Conservation (phyloP, 2,329 filamentous ascomycete species). For the Paecilomyces formosus region DNA sequence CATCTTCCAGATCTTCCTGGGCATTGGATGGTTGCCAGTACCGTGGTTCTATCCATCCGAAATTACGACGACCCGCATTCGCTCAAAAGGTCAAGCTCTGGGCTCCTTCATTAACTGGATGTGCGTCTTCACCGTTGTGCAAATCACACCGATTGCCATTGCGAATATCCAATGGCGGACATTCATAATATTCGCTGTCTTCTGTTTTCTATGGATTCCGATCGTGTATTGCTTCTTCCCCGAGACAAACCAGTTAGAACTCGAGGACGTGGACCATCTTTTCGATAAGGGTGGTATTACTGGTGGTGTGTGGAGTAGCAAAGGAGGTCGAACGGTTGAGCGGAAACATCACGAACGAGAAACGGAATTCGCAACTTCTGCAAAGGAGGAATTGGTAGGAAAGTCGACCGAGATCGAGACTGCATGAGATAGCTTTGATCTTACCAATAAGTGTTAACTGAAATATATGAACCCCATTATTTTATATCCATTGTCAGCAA, state of each 20-base stretch:
- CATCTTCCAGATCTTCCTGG: constrained; percentile 39
- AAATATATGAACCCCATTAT: not conserved
- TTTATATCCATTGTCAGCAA: not conserved
- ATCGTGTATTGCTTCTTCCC: constrained; percentile 60
- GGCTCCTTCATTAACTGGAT: constrained; percentile 30
- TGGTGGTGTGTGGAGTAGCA: constrained; percentile 28
- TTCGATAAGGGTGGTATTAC: constrained; percentile 31
- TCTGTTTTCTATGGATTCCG: constrained; percentile 25
- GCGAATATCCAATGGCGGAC: constrained; percentile 24
- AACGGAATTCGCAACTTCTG: not conserved
- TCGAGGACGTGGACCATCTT: constrained; percentile 56
- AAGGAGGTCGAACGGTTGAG: constrained; percentile 13
- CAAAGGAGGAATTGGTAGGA: not conserved
- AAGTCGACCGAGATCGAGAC: not conserved
- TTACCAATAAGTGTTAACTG: not conserved
- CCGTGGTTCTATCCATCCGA: constrained; percentile 40
- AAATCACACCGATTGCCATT: constrained; percentile 19
- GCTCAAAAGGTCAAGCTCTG: constrained; percentile 34
- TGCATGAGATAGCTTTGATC: not conserved
- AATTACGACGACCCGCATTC: constrained; percentile 33
- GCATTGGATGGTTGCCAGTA: constrained; percentile 36
- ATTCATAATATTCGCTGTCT: constrained; percentile 21
- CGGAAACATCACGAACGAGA: constrained; percentile 1
- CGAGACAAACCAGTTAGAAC: constrained; percentile 56
- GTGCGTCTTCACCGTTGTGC: constrained; percentile 24